Conservation (phyloP, 2,329 filamentous ascomycete genomes). For the Fusarium temperatum region DNA sequence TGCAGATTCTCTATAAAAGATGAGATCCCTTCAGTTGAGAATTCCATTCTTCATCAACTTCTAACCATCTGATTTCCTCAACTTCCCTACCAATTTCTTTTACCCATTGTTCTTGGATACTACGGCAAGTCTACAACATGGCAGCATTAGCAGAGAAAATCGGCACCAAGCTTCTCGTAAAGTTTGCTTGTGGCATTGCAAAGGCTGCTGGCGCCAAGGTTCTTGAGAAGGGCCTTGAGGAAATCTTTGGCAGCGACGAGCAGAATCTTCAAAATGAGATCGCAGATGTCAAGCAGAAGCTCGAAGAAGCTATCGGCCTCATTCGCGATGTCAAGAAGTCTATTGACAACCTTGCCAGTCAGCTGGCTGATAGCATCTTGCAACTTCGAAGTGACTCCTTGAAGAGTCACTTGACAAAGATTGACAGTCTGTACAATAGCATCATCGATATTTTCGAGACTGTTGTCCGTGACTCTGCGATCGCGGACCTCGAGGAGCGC, state of each 20-base stretch:
- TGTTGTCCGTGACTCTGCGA: neutral
- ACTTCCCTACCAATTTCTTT: neutral
- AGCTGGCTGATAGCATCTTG: neutral
- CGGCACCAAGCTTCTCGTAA: neutral
- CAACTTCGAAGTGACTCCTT: neutral
- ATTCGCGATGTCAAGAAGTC: neutral
- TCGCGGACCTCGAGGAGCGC: neutral
- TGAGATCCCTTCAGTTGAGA: neutral
- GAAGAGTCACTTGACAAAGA: neutral
- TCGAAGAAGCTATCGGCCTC: rapidly evolving
- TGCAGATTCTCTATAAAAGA: rapidly evolving
- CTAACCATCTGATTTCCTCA: neutral
- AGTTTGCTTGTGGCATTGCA: neutral
- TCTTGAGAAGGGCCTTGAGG: neutral
- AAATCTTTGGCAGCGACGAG: neutral
- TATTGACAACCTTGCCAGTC: neutral
- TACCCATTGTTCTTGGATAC: neutral
- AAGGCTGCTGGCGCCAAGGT: rapidly evolving
- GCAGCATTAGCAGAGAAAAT: neutral
- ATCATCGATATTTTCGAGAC: neutral
- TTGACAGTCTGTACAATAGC: neutral
- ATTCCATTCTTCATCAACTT: neutral
- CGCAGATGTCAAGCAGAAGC: neutral
- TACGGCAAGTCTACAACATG: neutral
- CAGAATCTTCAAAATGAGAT: rapidly evolving